Percentiles rank a stretch among this genome's conserved stretches.
These are phyloP conservation scores for Verticillium tricorpus DNA, from an alignment of 2,329 filamentous ascomycete genomes.

Conservation along the genomic window DNA sequence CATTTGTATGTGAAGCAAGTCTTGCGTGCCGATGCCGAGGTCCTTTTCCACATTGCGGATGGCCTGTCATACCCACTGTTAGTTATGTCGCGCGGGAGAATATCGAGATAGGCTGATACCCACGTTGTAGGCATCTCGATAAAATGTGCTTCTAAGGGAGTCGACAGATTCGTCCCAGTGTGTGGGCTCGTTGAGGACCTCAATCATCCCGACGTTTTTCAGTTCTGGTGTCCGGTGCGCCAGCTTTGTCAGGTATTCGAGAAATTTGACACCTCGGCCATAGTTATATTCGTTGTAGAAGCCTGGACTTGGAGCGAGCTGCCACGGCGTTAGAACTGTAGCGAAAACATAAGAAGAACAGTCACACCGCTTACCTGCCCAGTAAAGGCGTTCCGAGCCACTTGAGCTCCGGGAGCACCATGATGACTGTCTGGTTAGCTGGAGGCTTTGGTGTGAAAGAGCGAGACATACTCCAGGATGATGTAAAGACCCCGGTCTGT, in stretches of 20 bases:
- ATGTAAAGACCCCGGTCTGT: conserved; percentile 46
- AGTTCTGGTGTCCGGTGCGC: conserved; percentile 45
- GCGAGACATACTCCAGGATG: conserved; percentile 35
- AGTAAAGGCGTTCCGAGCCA: conserved; percentile 39
- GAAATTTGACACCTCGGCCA: conserved; percentile 47
- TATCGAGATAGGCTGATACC: background rate
- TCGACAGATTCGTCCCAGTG: conserved; percentile 25
- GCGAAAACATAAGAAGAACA: too few relatives aligned
- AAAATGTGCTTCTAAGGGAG: conserved; percentile 36
- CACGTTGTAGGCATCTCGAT: conserved; percentile 35
- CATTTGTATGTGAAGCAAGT: conserved; percentile 47
- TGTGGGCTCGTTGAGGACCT: conserved; percentile 54
- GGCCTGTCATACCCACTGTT: conserved; percentile 16
- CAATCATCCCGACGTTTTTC: conserved; percentile 53
- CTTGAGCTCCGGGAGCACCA: conserved; percentile 45
- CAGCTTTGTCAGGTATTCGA: conserved; percentile 49
- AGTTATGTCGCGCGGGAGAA: background rate
- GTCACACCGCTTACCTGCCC: conserved; percentile 25
- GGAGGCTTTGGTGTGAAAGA: background rate
- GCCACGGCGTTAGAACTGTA: background rate
- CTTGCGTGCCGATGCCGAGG: conserved; percentile 33
- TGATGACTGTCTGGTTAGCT: conserved; percentile 28
- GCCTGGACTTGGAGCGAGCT: conserved; percentile 28
- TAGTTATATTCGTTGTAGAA: conserved; percentile 57
- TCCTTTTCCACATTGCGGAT: conserved; percentile 45